Conservation (phyloP, 371 early-diverging fungal genomes). For the Batkoa obscura region DNA sequence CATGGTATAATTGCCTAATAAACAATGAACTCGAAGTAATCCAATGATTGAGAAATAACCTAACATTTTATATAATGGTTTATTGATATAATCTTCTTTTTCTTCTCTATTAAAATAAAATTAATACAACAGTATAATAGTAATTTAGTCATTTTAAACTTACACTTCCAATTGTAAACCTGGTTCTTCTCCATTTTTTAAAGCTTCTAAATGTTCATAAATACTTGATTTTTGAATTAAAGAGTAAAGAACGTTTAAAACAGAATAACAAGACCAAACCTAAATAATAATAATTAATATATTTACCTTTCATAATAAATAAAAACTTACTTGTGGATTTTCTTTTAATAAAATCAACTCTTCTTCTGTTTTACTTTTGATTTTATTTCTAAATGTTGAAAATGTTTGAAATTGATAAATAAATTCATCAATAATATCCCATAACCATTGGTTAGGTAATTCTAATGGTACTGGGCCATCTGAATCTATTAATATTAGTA, state of each 20-base stretch:
- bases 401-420: constrained; percentile 96
- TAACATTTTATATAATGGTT: constrained; percentile 79
- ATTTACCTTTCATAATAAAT: background rate
- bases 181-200: constrained; percentile 11
- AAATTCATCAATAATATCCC: constrained; percentile 97
- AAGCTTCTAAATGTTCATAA: constrained; percentile 72
- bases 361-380: constrained; percentile 56
- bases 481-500: constrained; percentile 26
- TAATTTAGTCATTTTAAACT: no score
- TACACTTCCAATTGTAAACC: background rate
- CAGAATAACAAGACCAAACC: constrained; percentile 89
- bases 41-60: constrained; percentile 93
- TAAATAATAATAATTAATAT: constrained; percentile 5
- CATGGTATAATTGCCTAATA: constrained; percentile 83
- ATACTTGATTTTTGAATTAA: constrained; percentile 85
- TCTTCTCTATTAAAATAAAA: constrained; percentile 22
- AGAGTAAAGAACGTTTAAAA: constrained; percentile 84
- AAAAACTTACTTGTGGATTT: constrained; percentile 36
- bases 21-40: constrained; percentile 79
- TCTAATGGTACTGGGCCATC: constrained; percentile 67
- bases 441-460: constrained; percentile 93
- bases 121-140: background rate
- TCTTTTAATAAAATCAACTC: constrained; percentile 65
- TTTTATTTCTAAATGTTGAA: constrained; percentile 76
- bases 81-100: constrained; percentile 56